Conservation (phyloP, 495 filamentous ascomycete species). For the Durotheca rogersii region DNA sequence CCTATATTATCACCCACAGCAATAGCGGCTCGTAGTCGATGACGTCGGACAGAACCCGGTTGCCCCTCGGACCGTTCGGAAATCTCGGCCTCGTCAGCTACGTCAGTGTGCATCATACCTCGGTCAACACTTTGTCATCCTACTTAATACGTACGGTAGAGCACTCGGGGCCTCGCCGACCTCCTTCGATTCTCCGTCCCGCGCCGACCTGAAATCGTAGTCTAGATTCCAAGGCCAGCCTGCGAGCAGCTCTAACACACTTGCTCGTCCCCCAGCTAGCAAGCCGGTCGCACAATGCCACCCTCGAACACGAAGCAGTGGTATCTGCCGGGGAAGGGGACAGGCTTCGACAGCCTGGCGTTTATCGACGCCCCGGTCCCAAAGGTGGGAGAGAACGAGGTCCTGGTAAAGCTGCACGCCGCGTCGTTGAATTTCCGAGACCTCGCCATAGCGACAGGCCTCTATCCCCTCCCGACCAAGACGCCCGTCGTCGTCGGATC, state of each 20-base stretch:
- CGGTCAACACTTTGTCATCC: too few species aligned
- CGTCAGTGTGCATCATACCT: too few species aligned
- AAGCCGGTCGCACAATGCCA: constrained; percentile 7
- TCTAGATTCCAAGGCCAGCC: too few species aligned
- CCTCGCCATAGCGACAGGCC: constrained; percentile 70
- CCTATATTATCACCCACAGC: too few species aligned
- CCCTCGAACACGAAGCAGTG: constrained; percentile 65
- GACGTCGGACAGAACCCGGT: too few species aligned
- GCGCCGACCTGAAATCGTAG: not conserved
- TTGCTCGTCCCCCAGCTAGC: not conserved
- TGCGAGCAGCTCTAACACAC: too few species aligned
- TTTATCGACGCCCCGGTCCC: constrained; percentile 57
- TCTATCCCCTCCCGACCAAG: constrained; percentile 63
- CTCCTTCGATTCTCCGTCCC: too few species aligned
- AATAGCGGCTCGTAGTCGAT: too few species aligned
- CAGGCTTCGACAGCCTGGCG: constrained; percentile 62
- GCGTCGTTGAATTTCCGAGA: constrained; percentile 85
- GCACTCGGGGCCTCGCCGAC: too few species aligned
- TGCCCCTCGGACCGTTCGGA: too few species aligned
- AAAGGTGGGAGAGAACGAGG: constrained; percentile 64
- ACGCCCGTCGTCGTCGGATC: constrained; percentile 66
- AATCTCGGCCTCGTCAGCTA: too few species aligned
- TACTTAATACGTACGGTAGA: too few species aligned
- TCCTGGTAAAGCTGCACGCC: constrained; percentile 72
- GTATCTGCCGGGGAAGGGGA: constrained; percentile 55